These are phyloP conservation scores for Albifimbria verrucaria DNA, from an alignment of 2,329 filamentous ascomycete species.

Conservation along the genomic window DNA sequence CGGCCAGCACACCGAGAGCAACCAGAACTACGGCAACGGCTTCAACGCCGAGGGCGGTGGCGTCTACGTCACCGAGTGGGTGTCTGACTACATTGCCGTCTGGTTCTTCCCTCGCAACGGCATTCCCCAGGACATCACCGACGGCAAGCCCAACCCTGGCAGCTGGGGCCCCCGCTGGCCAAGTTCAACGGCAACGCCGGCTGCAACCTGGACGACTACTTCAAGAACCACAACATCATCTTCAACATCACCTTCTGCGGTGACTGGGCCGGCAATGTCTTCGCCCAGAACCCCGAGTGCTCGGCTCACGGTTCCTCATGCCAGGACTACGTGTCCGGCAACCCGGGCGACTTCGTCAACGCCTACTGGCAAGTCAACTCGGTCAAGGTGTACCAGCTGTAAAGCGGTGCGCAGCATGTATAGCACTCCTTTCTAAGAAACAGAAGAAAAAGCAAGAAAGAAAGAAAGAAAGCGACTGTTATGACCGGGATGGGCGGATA, in stretches of 20 bases:
- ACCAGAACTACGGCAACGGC: constrained; percentile 58
- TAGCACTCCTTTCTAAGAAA: no score
- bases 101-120: constrained; percentile 74
- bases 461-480: no score
- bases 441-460: no score
- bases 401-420: no score
- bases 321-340: constrained; percentile 66
- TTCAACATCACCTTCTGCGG: constrained; percentile 87
- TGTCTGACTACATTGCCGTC: constrained; percentile 64
- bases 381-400: constrained; percentile 56
- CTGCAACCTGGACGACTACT: constrained; percentile 70
- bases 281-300: constrained; percentile 56
- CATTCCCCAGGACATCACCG: constrained; percentile 62
- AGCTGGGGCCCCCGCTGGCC: constrained; percentile 69
- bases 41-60: constrained; percentile 71
- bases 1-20: constrained; percentile 46
- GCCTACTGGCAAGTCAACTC: constrained; percentile 77
- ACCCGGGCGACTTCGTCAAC: constrained; percentile 67
- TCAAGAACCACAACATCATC: constrained; percentile 71
- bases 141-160: constrained; percentile 59
- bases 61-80: constrained; percentile 77
- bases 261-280: constrained; percentile 75
- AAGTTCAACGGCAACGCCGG: constrained; percentile 61
- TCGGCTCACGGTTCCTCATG: constrained; percentile 61
- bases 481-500: no score